Conservation (phyloP, 805 yeast species). For the Wickerhamiella kurtzmanii region DNA sequence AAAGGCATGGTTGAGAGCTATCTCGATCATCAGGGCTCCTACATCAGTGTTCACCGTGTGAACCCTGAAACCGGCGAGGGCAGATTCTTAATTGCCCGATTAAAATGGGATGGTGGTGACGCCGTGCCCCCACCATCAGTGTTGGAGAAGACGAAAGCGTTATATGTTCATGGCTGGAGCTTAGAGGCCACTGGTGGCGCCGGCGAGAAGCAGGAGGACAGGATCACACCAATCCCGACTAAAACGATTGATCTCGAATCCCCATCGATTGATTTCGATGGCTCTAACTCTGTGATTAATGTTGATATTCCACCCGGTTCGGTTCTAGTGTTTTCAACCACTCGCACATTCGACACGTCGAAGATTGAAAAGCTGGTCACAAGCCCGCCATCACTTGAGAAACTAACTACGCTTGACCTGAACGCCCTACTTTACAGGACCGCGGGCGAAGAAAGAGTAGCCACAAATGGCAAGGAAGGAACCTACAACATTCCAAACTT, state of each 20-base stretch:
- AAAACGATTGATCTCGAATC: constrained; percentile 39
- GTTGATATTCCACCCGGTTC: constrained; percentile 68
- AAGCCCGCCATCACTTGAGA: constrained; percentile 41
- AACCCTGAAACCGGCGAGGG: constrained; percentile 80
- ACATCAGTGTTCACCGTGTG: constrained; percentile 75
- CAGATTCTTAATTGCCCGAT: constrained; percentile 75
- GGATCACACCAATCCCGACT: constrained; percentile 53
- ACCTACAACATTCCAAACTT: constrained; percentile 58
- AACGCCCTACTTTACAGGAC: constrained; percentile 64
- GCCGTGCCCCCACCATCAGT: constrained; percentile 22
- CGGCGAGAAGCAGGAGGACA: constrained; percentile 25
- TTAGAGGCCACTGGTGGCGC: constrained; percentile 40
- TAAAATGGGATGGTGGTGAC: constrained; percentile 34
- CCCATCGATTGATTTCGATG: constrained; percentile 36
- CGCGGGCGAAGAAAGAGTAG: constrained; percentile 80
- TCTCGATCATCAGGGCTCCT: constrained; percentile 88
- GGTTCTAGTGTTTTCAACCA: constrained; percentile 68
- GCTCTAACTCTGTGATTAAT: constrained; percentile 36
- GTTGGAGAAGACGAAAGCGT: constrained; percentile 25
- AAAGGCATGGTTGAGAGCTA: constrained; percentile 74
- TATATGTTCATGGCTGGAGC: constrained; percentile 44
- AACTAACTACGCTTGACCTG: constrained; percentile 51
- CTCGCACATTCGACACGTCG: constrained; percentile 50
- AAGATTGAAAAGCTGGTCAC: constrained; percentile 50
- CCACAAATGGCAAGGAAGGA: constrained; percentile 58